Percentiles rank a stretch among this genome's conserved stretches.
Evolutionary conservation across 352 stramenopile genomes (phyloP).

Genomic region (Globisporangium spinosum): DNA sequence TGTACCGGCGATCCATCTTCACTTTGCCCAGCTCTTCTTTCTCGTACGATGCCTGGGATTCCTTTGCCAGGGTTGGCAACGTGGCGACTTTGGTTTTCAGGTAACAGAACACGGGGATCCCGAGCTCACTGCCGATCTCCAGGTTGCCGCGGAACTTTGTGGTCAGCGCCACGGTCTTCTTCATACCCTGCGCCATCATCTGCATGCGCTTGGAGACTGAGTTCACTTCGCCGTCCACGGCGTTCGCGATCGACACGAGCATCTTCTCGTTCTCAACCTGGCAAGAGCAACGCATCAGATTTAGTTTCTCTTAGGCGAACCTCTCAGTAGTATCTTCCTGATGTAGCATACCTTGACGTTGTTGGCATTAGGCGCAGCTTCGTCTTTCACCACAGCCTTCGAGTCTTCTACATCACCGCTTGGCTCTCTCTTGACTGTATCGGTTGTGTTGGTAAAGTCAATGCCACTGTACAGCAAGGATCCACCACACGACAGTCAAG

Average conservation of each 20-base stretch:
- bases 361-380: constrained; percentile 17
- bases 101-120: constrained; percentile 76
- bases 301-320: neutral
- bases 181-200: constrained; percentile 71
- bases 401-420: neutral
- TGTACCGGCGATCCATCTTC: constrained; percentile 72
- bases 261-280: constrained; percentile 83
- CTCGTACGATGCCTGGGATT: constrained; percentile 65
- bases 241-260: constrained; percentile 71
- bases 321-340: neutral
- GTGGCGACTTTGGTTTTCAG: constrained; percentile 73
- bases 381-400: constrained; percentile 17
- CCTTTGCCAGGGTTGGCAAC: constrained; percentile 65
- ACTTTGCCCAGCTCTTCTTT: constrained; percentile 58
- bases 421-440: constrained; percentile 22
- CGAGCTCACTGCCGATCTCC: constrained; percentile 62
- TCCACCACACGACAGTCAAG: constrained; percentile 1
- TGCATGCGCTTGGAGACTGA: constrained; percentile 75
- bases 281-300: neutral
- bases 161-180: constrained; percentile 59
- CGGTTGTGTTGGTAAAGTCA: constrained; percentile 58
- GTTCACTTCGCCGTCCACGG: constrained; percentile 62
- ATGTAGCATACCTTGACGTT: constrained; percentile 27
- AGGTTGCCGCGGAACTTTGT: constrained; percentile 77
- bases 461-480: constrained; percentile 36